Evolutionary conservation across 1,284 basidiomycete genomes (phyloP).

Genomic region (Phylloboletellus chloephorus): DNA sequence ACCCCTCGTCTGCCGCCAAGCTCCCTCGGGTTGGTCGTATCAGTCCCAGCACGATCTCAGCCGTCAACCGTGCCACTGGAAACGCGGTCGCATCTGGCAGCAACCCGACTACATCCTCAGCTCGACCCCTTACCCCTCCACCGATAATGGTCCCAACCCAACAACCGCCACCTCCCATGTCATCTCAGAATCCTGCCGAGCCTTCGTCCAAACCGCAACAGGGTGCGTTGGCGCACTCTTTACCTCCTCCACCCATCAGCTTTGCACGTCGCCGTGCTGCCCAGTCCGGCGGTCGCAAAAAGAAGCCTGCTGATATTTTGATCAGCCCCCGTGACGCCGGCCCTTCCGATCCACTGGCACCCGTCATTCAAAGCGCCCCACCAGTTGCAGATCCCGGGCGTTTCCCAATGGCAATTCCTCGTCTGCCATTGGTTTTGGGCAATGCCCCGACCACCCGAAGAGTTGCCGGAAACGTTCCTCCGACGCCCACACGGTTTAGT

Average conservation of each 20-base stretch:
- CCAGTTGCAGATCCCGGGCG: constrained; percentile 47
- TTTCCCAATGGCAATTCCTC: constrained; percentile 60
- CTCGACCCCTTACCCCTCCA: constrained; percentile 25
- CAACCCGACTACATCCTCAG: constrained; percentile 17
- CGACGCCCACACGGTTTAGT: constrained; percentile 63
- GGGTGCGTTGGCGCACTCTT: constrained; percentile 23
- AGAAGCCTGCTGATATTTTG: constrained; percentile 71
- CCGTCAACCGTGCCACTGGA: constrained; percentile 26
- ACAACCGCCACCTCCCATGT: constrained; percentile 19
- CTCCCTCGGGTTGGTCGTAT: constrained; percentile 30
- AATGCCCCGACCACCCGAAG: constrained; percentile 41
- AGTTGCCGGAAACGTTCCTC: constrained; percentile 55
- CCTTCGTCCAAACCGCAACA: constrained; percentile 16
- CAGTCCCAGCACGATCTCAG: constrained; percentile 34
- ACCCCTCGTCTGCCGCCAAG: constrained; percentile 29
- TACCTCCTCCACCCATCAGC: constrained; percentile 66
- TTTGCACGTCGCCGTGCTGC: constrained; percentile 67
- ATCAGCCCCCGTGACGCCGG: constrained; percentile 62
- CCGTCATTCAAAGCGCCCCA: constrained; percentile 68
- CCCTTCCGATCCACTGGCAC: constrained; percentile 50
- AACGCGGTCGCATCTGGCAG: constrained; percentile 22
- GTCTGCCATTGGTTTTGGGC: constrained; percentile 51
- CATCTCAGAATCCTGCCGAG: constrained; percentile 17
- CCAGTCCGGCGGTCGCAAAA: constrained; percentile 51
- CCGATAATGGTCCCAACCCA: constrained; percentile 25